Base-by-base conservation (phyloP, 352 stramenopile genomes). In the Phytophthora sp. region DNA sequence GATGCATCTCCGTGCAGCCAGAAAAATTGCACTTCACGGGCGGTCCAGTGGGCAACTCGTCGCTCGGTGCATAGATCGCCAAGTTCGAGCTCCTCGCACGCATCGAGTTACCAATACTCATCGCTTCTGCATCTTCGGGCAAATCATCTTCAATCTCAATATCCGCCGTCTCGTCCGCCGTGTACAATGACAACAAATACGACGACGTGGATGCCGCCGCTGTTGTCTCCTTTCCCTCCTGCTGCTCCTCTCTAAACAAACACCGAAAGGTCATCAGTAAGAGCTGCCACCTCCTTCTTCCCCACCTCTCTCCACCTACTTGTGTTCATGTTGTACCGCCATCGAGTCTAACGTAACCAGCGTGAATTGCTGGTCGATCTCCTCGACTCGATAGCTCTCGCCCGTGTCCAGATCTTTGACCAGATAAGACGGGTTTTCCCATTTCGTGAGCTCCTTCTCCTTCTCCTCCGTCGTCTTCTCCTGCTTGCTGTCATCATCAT, bases 361-460 rank as follows among this genome's bases (percentile, higher is more conserved):
- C 18, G 74, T 88, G 51, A 91, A 94, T 42, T 91, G 82, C 69
- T 91, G 83, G 50, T 94, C 86, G 62, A 94, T 94, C 67, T 94
- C 82, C 46, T 94, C 86, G 4, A 94, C 83, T 23, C 82, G 71
- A 56, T 92, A 94, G 18, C 76, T 88, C 68, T 91, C 79, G 33
- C 86, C 86, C 36, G 81, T 92, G 63, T 94, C 86, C 38, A 94
- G 73, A 59, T 94, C 81, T 57, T 91, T 92, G 7, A 94, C 86
- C 31, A 94, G 52, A 56, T 94, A 94, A 21, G 79, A 89, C 56
- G 83, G 83, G 51, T 92, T 92, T 65, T 92, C 83, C 83, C 83
- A 92, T 56, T 84, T 77, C 6, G 80, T 60, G 13, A 79, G 36
- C 9, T 74, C 55, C 23, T 66, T 69, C n/a, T 80, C 71, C 18